Evolutionary conservation across 495 filamentous ascomycete genomes (phyloP).

Genomic region (Tuber aestivum): DNA sequence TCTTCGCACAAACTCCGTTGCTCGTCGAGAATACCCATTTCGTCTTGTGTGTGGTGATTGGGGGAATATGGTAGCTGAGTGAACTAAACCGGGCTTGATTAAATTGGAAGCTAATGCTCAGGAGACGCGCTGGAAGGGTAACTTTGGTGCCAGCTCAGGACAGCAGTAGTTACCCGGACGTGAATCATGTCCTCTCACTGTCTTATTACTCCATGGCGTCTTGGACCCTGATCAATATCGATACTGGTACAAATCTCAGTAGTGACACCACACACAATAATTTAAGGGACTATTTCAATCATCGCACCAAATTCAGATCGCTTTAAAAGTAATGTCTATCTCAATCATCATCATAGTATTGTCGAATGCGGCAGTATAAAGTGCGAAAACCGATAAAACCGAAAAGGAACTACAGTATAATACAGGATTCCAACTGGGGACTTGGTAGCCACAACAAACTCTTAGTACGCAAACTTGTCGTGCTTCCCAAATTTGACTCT

Average conservation of each 20-base stretch:
- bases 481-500: slow-evolving; percentile 86
- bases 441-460: not conserved
- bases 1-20: slow-evolving; percentile 92
- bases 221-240: not conserved
- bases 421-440: not conserved
- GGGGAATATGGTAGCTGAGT: slow-evolving; percentile 6
- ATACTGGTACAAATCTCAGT: not conserved
- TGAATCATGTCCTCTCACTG: not conserved
- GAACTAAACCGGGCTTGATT: slow-evolving; percentile 8
- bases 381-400: not conserved
- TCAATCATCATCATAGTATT: not conserved
- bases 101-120: slow-evolving; percentile 9
- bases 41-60: slow-evolving; percentile 12
- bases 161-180: slow-evolving; percentile 21
- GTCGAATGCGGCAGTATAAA: not conserved
- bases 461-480: slow-evolving; percentile 72
- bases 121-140: slow-evolving; percentile 38
- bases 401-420: not conserved
- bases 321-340: not conserved
- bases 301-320: not conserved
- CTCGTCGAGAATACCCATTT: slow-evolving; percentile 66
- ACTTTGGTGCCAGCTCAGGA: not conserved
- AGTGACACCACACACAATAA: not conserved
- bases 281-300: not conserved
- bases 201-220: not conserved